These are phyloP conservation scores for Liquidambar formosana DNA, from an alignment of 164 flowering plant species.

Conservation along the genomic window DNA sequence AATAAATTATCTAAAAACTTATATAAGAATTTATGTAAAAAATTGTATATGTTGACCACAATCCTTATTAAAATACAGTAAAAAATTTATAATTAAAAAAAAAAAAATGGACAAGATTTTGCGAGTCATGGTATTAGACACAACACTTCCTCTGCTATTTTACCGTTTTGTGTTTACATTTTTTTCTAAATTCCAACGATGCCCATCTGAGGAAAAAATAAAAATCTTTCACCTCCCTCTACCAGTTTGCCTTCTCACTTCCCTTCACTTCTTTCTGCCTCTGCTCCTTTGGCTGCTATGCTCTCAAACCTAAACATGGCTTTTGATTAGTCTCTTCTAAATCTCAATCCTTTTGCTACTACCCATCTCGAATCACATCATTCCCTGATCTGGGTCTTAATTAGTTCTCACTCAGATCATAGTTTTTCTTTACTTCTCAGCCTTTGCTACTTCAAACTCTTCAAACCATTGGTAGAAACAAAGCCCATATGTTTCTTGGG, in stretches of 20 bases:
- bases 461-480: not conserved
- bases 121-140: too few relatives aligned
- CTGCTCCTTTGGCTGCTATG: slow-evolving; percentile 13
- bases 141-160: too few relatives aligned
- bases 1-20: too few relatives aligned
- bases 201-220: not conserved
- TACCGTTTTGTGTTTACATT: too few relatives aligned
- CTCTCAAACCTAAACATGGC: slow-evolving; percentile 7
- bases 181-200: not conserved
- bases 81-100: too few relatives aligned
- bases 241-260: slow-evolving; percentile 5
- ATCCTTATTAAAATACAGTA: too few relatives aligned
- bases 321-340: slow-evolving; percentile 10
- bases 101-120: too few relatives aligned
- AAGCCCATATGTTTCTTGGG: slow-evolving; percentile 7
- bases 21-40: too few relatives aligned
- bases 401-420: slow-evolving; percentile 20
- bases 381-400: slow-evolving; percentile 24
- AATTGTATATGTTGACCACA: too few relatives aligned
- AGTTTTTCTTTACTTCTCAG: not conserved
- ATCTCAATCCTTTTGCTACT: slow-evolving; percentile 3
- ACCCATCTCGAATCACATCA: not conserved
- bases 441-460: slow-evolving; percentile 3
- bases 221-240: not conserved
- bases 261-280: slow-evolving; percentile 5